Percentiles rank a stretch among this genome's conserved stretches.
These are phyloP conservation scores for Populus hybrid DNA, from an alignment of 441 rosid genomes.

Conservation along the genomic window DNA sequence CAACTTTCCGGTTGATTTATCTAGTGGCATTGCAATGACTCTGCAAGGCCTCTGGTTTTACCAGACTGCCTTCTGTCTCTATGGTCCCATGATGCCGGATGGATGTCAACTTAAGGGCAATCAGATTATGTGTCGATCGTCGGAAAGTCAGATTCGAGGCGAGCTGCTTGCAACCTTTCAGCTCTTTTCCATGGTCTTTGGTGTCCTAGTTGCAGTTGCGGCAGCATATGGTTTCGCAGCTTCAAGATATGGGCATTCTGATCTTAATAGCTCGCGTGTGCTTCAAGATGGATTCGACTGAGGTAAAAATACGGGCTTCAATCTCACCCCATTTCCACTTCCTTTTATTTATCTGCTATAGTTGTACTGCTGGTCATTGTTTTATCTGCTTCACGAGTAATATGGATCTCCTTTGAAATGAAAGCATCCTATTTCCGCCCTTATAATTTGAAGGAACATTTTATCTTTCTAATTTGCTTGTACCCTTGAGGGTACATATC, in stretches of 20 bases:
- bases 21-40: constrained; percentile 69
- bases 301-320: constrained; percentile 16
- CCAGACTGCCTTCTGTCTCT: constrained; percentile 91
- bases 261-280: constrained; percentile 26
- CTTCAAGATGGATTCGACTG: constrained; percentile 21
- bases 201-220: constrained; percentile 59
- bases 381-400: not conserved
- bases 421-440: not conserved
- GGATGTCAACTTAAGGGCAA: constrained; percentile 60
- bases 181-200: constrained; percentile 63
- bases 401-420: not conserved
- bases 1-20: constrained; percentile 78
- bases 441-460: not conserved
- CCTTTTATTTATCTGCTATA: not conserved
- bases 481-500: not conserved
- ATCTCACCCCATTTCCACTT: not conserved
- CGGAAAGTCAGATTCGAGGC: constrained; percentile 61
- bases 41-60: constrained; percentile 99
- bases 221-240: constrained; percentile 55
- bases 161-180: constrained; percentile 85
- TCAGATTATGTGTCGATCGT: constrained; percentile 49
- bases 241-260: constrained; percentile 48
- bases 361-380: not conserved
- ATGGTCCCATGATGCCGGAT: constrained; percentile 91
- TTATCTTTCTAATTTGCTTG: not conserved